Evolutionary conservation across 345 rosid genomes (phyloP), one percentile per base, ranked within the genome.

Genomic region (Citrus unshiu): DNA sequence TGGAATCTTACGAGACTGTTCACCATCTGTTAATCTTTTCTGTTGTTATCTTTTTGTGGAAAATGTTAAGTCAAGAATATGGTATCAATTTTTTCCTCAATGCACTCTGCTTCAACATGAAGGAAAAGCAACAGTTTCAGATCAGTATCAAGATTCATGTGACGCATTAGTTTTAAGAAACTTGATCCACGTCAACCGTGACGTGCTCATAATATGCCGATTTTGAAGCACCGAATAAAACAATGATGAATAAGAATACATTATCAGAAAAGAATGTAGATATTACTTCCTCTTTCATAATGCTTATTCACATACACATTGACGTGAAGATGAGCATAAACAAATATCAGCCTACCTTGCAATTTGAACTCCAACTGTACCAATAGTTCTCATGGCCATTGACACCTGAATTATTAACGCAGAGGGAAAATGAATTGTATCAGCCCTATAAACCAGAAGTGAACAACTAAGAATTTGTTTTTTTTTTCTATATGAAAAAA

Each of bases 331-430:
- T 25, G 24, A 32, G 70, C 12, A 27, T 29, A 40, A 60, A 49
- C 13, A 49, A 68, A 5, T 56, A n/a, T 72, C 68, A 78, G 59
- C 86, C 76, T 89, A 95, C 99, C 97, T 87, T 62, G 92, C 92
- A 85, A 93, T 78, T 86, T 95, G 99, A 81, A 95, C 97, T 81
- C 98, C 98, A 74, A 87, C 84, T 43, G 83, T 78, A 30, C 99
- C 98, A 68, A 95, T 88, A 78, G 99, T 95, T 83, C 93, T 87
- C 88, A 62, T 85, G 68, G 99, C 99, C 99, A 95, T 93, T 40
- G 99, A 95, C 32, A 95, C 99, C 98, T 95, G 83, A 69, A 85
- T 81, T 27, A 85, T 81, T 27, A 64, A 80, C 12, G 62, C 74
- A 78, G 7, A n/a, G 12, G 24, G 64, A 59, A 32, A 46, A 79